Percentiles rank a stretch among this genome's conserved stretches.
These are phyloP conservation scores for Teunomyces atbi DNA, from an alignment of 805 yeast genomes.

Conservation along the genomic window DNA sequence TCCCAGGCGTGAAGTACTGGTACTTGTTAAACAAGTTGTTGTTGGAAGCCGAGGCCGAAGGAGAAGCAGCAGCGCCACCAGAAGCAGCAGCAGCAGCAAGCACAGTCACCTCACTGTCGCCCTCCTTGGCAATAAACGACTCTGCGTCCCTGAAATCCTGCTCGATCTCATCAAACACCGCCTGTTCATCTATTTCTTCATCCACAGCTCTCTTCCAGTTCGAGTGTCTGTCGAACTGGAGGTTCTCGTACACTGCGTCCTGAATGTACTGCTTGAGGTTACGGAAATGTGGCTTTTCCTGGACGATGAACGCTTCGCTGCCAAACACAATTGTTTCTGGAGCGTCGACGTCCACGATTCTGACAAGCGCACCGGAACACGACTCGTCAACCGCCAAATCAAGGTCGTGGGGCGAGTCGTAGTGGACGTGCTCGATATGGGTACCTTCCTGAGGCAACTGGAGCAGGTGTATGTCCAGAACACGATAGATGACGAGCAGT, in stretches of 20 bases:
- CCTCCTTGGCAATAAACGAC: constrained; percentile 27
- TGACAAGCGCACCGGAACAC: constrained; percentile 7
- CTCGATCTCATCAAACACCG: constrained; percentile 22
- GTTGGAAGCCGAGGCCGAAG: background rate
- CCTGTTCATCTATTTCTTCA: background rate
- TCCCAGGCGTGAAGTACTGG: constrained; percentile 75
- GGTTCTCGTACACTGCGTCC: constrained; percentile 16
- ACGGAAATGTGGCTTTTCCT: constrained; percentile 30
- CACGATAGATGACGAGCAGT: constrained; percentile 26
- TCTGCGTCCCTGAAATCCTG: constrained; percentile 34
- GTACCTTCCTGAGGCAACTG: constrained; percentile 7
- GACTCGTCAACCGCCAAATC: constrained; percentile 16
- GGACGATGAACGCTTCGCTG: constrained; percentile 16
- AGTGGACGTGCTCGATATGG: constrained; percentile 20
- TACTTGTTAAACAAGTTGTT: constrained; percentile 56
- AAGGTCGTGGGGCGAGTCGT: constrained; percentile 14
- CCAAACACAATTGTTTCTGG: constrained; percentile 12
- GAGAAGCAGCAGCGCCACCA: no score
- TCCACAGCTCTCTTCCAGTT: constrained; percentile 15
- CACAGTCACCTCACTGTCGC: constrained; percentile 18
- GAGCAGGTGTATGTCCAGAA: constrained; percentile 2
- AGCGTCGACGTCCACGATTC: constrained; percentile 18
- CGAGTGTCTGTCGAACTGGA: constrained; percentile 13
- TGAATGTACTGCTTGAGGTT: constrained; percentile 22
- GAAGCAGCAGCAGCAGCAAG: constrained; percentile 6